These are phyloP conservation scores for Cunninghamia lanceolata DNA, from an alignment of 75 land plant genomes.

Conservation along the genomic window DNA sequence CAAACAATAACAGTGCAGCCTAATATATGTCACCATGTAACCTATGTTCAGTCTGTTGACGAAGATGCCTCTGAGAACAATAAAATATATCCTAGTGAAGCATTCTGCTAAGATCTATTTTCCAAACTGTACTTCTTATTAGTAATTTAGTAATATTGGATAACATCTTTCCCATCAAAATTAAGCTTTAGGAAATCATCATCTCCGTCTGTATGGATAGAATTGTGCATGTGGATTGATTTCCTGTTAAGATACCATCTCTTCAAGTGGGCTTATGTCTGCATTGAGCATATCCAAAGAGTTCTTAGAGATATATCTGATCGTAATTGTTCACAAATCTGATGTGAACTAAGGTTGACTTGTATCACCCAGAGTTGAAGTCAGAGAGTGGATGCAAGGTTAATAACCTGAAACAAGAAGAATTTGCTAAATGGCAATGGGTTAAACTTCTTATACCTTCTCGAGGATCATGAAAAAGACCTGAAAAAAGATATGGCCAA, in stretches of 20 bases:
- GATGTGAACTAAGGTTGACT: background rate
- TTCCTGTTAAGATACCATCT: background rate
- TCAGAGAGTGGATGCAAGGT: background rate
- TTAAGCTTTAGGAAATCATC: background rate
- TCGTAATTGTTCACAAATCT: too few species aligned
- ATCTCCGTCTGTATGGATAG: background rate
- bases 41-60: background rate
- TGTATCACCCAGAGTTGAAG: background rate
- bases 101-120: background rate
- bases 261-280: background rate
- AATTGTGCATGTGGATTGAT: background rate
- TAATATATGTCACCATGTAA: background rate
- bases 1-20: background rate
- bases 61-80: background rate
- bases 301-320: background rate
- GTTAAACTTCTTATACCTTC: background rate
- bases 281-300: background rate
- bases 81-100: background rate
- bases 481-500: background rate
- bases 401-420: background rate
- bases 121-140: background rate
- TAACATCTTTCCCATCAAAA: background rate
- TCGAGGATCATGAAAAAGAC: background rate
- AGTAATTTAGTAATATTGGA: background rate
- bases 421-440: background rate